Evolutionary conservation across 768 basidiomycete genomes (phyloP), one percentile per base, ranked within the genome.

Genomic region (Naganishia vishniacii): DNA sequence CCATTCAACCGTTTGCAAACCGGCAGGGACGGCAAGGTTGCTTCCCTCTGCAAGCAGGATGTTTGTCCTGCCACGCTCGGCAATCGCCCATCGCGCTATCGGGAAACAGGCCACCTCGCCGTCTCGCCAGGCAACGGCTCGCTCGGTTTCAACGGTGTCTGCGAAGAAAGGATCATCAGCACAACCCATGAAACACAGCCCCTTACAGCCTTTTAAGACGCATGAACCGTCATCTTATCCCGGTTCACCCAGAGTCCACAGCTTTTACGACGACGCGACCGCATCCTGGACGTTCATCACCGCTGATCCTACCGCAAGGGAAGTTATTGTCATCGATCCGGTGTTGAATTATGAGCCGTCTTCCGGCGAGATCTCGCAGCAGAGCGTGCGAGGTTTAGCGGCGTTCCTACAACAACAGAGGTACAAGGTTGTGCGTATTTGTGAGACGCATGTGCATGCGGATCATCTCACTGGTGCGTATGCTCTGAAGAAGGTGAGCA

Each of bases 391-490:
- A 25, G 68, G 63, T 0, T 45, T 74, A 1, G 23, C 65, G 18
- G 65, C 46, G 13, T 74, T 72, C 32, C 44, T 70, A 25, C 23
- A 59, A 16, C 41, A 65, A 1, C 12, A 66, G n/a, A 67, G 53
- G 0, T 65, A 67, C 41, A 40, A 1, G 13, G 64, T 74, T 15
- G 56, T 46, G 0, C 59, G 65, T 9, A 65, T 74, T 23, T 42
- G 72, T n/a, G 73, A 74, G 64, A 74, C 70, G 16, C 73, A 74
- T 48, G 71, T 71, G 1, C 73, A 74, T 49, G 73, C 73, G 3
- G 73, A 74, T 56, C 73, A 74, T 49, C 48, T 72, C 13, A 70
- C 68, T 4, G 68, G 67, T 0, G 68, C 69, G 5, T 56, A 60
- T 62, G 67, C 64, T n/a, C 26, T 65, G 60, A 64, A 70, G 48